Evolutionary conservation across 78 protist genomes (phyloP).

Genomic region (Anaeramoeba flamelloides): DNA sequence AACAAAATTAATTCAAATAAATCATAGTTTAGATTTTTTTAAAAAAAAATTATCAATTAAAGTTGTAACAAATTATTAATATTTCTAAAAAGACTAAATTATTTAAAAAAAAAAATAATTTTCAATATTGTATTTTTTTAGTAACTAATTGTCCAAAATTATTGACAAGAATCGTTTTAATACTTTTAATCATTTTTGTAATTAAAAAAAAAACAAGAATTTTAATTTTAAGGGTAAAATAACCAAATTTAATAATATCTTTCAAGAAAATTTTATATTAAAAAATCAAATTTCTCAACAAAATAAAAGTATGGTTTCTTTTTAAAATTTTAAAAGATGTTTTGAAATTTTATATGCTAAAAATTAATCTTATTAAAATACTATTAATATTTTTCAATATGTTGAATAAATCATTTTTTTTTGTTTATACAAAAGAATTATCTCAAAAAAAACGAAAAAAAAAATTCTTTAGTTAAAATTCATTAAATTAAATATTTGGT

Average conservation of each 20-base stretch:
- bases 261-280: background rate
- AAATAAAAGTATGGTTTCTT: background rate
- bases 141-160: background rate
- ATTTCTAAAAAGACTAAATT: background rate
- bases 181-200: background rate
- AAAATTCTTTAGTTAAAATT: too few relatives aligned
- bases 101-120: background rate
- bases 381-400: too few relatives aligned
- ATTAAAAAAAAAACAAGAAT: background rate
- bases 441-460: too few relatives aligned
- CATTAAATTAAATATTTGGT: too few relatives aligned
- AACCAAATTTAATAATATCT: background rate
- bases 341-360: too few relatives aligned
- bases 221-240: background rate
- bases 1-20: conserved; percentile 1
- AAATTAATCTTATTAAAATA: too few relatives aligned
- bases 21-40: background rate
- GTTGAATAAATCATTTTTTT: too few relatives aligned
- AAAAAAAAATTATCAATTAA: background rate
- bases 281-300: background rate
- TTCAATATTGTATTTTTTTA: background rate
- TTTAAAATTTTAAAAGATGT: background rate
- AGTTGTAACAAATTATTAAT: background rate
- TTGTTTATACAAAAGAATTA: too few relatives aligned
- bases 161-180: background rate